Conservation (phyloP, 1,139 yeast species). For the Kodamaea alishanica region DNA sequence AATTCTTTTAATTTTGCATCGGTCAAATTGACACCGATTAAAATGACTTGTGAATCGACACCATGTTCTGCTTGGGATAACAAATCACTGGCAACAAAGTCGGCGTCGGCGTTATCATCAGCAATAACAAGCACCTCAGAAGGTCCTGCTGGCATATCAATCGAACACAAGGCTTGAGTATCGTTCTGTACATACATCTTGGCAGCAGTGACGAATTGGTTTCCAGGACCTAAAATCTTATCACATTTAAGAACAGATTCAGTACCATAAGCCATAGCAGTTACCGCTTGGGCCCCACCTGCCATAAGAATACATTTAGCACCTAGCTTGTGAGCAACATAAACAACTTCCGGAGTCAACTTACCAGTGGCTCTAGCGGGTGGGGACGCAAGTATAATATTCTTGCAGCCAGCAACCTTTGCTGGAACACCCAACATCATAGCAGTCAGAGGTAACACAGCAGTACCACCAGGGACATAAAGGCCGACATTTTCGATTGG, state of each 20-base stretch:
- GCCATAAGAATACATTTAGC: conserved; percentile 88
- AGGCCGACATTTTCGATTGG: conserved; percentile 94
- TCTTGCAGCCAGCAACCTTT: conserved; percentile 93
- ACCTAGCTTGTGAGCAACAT: conserved; percentile 94
- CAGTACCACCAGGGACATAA: conserved; percentile 98
- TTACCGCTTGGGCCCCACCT: conserved; percentile 99
- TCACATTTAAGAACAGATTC: conserved; percentile 89
- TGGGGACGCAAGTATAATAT: conserved; percentile 95
- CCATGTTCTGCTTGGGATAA: conserved; percentile 99
- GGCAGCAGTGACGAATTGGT: conserved; percentile 98
- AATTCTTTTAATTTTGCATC: conserved; percentile 58
- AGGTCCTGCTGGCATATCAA: conserved; percentile 99
- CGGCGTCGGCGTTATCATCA: conserved; percentile 82
- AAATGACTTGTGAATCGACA: conserved; percentile 91
- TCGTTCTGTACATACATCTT: conserved; percentile 97
- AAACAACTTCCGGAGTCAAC: conserved; percentile 94
- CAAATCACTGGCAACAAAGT: conserved; percentile 92
- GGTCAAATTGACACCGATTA: conserved; percentile 75
- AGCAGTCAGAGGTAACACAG: conserved; percentile 95
- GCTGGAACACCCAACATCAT: conserved; percentile 99
- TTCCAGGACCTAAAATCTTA: conserved; percentile 97
- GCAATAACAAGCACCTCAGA: conserved; percentile 94
- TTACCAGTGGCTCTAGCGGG: conserved; percentile 89
- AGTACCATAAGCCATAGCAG: conserved; percentile 98
- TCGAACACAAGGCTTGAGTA: conserved; percentile 89